Percentiles rank a stretch among this genome's conserved stretches.
These are phyloP conservation scores for Flaveria brownii DNA, from an alignment of 129 eudicot species.

Conservation along the genomic window DNA sequence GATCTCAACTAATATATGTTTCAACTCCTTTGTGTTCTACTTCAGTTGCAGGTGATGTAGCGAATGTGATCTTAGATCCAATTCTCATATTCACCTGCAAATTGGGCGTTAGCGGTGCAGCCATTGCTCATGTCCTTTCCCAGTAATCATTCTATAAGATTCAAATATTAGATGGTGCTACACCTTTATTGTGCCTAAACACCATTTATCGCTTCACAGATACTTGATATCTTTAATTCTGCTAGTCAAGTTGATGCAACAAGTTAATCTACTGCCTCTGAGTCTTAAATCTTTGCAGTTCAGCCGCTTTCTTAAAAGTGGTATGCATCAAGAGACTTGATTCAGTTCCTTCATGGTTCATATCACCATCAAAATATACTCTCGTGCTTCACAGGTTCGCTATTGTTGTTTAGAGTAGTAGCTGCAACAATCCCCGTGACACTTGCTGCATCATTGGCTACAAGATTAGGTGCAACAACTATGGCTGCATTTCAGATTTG, in stretches of 20 bases:
- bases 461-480: conserved; percentile 65
- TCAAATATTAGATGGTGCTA: neutral
- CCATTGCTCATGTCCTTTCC: conserved; percentile 82
- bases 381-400: conserved; percentile 34
- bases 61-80: conserved; percentile 64
- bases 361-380: neutral
- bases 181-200: conserved; percentile 4
- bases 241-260: conserved; percentile 40
- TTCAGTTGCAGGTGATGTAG: conserved; percentile 60
- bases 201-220: conserved; percentile 30
- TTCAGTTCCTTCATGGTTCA: neutral
- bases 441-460: conserved; percentile 66
- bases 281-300: conserved; percentile 48
- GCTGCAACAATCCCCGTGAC: conserved; percentile 72
- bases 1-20: too few relatives aligned
- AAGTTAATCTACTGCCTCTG: conserved; percentile 60
- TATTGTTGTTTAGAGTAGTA: conserved; percentile 52
- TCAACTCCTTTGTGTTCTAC: neutral
- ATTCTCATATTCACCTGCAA: conserved; percentile 56
- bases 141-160: conserved; percentile 38
- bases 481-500: conserved; percentile 92
- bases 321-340: conserved; percentile 20
- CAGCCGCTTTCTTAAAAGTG: conserved; percentile 58
- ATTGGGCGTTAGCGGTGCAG: conserved; percentile 73
- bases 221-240: conserved; percentile 54